Evolutionary conservation across 73 alveolate species (phyloP).

Genomic region (Halteria grandinella): DNA sequence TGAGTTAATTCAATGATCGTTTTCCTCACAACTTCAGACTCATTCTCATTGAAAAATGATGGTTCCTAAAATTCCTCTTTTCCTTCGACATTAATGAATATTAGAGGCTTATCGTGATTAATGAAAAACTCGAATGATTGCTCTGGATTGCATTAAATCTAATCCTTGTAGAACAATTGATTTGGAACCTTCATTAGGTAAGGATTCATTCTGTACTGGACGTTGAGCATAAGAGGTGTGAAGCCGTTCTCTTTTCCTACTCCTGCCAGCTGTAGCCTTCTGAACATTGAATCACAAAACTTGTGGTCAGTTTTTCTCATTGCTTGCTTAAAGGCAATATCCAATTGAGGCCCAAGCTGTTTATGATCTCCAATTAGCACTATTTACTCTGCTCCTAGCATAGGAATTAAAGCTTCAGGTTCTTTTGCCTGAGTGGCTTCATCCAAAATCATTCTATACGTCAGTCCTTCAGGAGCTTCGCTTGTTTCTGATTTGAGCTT

Average conservation of each 20-base stretch:
- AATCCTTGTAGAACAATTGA: conserved; percentile 67
- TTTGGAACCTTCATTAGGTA: conserved; percentile 79
- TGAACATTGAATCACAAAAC: background rate
- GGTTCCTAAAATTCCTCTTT: conserved; percentile 55
- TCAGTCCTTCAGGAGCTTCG: conserved; percentile 46
- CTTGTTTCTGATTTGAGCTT: conserved; percentile 26
- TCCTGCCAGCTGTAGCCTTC: background rate
- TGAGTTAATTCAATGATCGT: conserved; percentile 46
- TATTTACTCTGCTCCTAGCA: conserved; percentile 68
- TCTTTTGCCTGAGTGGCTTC: conserved; percentile 73
- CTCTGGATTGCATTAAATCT: conserved; percentile 38
- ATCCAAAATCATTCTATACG: conserved; percentile 70
- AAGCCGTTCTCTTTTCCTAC: conserved; percentile 37
- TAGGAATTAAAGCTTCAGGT: conserved; percentile 68
- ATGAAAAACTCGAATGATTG: background rate
- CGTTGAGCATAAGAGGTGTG: conserved; percentile 62
- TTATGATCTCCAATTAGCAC: conserved; percentile 76
- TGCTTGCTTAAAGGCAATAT: conserved; percentile 8
- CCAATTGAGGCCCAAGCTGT: conserved; percentile 74
- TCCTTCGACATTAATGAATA: conserved; percentile 62
- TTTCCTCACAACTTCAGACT: conserved; percentile 55
- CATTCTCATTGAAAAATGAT: conserved; percentile 69
- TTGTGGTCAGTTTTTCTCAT: background rate
- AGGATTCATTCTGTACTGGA: conserved; percentile 86
- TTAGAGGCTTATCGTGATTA: conserved; percentile 2